Percentiles rank a stretch among this genome's conserved stretches.
Evolutionary conservation across 768 basidiomycete species (phyloP).

Genomic region (Lentinula detonsa): DNA sequence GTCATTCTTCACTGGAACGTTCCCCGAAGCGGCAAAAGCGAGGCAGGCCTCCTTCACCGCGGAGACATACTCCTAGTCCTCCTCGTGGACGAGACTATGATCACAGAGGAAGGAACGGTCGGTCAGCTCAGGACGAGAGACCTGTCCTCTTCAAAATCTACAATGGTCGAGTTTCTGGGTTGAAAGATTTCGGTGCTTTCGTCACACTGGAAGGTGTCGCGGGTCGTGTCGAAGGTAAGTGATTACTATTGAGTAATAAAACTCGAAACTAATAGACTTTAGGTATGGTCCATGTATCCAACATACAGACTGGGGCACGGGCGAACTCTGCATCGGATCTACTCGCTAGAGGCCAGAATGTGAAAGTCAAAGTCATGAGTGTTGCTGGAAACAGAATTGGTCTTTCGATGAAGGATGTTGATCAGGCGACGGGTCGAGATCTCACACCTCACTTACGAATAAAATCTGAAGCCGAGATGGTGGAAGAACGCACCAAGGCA

Average conservation of each 20-base stretch:
- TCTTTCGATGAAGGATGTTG: constrained; percentile 97
- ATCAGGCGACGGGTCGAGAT: constrained; percentile 85
- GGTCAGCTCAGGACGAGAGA: constrained; percentile 56
- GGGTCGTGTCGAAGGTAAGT: constrained; percentile 84
- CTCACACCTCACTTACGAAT: constrained; percentile 93
- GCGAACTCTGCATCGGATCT: constrained; percentile 86
- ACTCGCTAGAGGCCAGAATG: constrained; percentile 73
- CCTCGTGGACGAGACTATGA: constrained; percentile 45
- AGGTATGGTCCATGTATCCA: constrained; percentile 99
- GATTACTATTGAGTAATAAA: not conserved
- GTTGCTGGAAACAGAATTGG: constrained; percentile 75
- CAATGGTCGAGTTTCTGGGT: constrained; percentile 71
- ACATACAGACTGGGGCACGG: constrained; percentile 79
- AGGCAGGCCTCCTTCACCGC: constrained; percentile 41
- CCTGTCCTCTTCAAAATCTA: constrained; percentile 96
- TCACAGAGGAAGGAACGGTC: constrained; percentile 25
- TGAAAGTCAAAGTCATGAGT: constrained; percentile 97
- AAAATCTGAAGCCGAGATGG: constrained; percentile 90
- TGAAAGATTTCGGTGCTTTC: constrained; percentile 97
- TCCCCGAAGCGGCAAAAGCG: constrained; percentile 59
- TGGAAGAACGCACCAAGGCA: constrained; percentile 62
- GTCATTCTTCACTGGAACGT: constrained; percentile 32
- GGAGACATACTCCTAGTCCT: constrained; percentile 57
- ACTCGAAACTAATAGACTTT: constrained; percentile 7
- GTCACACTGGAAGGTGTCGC: constrained; percentile 81